Evolutionary conservation across 2,329 filamentous ascomycete species (phyloP).

Genomic region (Curvularia spicifera): DNA sequence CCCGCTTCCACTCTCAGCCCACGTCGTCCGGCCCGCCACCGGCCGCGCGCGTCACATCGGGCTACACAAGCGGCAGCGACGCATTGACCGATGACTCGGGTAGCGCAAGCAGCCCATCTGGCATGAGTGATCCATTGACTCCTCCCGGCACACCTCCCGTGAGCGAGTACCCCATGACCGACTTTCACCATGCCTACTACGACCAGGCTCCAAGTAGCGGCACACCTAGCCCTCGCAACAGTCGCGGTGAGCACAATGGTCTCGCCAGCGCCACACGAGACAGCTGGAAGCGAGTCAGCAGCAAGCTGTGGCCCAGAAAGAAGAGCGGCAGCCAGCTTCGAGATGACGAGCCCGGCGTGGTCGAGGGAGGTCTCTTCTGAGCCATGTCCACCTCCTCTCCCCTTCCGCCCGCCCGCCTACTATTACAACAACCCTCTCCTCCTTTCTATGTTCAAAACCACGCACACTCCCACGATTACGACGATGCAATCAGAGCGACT

Average conservation of each 20-base stretch:
- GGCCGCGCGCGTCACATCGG: conserved; percentile 37
- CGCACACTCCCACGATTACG: conserved; percentile 34
- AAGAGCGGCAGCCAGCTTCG: conserved; percentile 46
- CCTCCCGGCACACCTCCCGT: conserved; percentile 80
- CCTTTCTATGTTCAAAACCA: conserved; percentile 21
- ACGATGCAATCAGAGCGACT: conserved; percentile 42
- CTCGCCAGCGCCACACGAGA: conserved; percentile 46
- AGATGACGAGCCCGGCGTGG: conserved; percentile 46
- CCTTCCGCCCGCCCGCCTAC: neutral
- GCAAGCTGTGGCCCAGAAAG: conserved; percentile 52
- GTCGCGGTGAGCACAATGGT: conserved; percentile 47
- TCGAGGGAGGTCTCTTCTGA: conserved; percentile 47
- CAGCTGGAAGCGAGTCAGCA: conserved; percentile 51
- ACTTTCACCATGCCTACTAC: conserved; percentile 46
- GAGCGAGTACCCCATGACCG: conserved; percentile 55
- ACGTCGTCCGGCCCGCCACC: conserved; percentile 39
- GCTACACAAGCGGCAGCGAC: conserved; percentile 53
- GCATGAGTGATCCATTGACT: conserved; percentile 69
- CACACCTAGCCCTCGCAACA: conserved; percentile 48
- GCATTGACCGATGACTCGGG: conserved; percentile 69
- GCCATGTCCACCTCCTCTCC: neutral
- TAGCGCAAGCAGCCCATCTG: conserved; percentile 56
- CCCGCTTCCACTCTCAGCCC: conserved; percentile 48
- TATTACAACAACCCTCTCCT: conserved; percentile 6
- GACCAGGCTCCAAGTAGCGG: conserved; percentile 42